Conservation (phyloP, 805 yeast genomes). For the Yamadazyma sp. region DNA sequence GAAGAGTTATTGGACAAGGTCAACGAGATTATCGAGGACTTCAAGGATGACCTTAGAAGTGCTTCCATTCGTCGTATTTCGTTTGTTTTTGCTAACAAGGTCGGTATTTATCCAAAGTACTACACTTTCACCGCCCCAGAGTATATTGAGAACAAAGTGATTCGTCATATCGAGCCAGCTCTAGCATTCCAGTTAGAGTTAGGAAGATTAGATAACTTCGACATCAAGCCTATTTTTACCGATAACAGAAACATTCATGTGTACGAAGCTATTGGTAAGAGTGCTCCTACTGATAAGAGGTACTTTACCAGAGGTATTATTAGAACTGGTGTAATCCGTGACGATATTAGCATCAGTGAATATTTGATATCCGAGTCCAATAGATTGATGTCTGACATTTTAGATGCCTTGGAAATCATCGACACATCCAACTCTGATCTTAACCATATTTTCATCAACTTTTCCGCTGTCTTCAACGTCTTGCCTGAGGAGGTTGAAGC, state of each 20-base stretch:
- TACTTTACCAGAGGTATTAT: conserved; percentile 96
- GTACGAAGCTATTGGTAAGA: conserved; percentile 94
- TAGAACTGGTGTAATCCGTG: conserved; percentile 92
- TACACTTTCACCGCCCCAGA: conserved; percentile 91
- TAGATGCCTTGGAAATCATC: conserved; percentile 91
- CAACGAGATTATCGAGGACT: conserved; percentile 62
- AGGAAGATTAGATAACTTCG: conserved; percentile 90
- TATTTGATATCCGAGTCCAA: conserved; percentile 95
- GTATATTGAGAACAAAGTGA: conserved; percentile 83
- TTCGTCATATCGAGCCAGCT: conserved; percentile 98
- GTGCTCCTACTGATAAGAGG: conserved; percentile 89
- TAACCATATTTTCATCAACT: conserved; percentile 96
- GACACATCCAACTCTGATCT: conserved; percentile 94
- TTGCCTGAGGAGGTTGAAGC: conserved; percentile 95
- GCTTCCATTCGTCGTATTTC: conserved; percentile 90
- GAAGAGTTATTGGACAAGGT: conserved; percentile 64
- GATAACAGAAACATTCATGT: conserved; percentile 98
- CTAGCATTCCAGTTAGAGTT: conserved; percentile 96
- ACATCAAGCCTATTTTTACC: conserved; percentile 90
- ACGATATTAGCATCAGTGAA: conserved; percentile 89
- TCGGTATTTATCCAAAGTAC: conserved; percentile 91
- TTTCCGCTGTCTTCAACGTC: conserved; percentile 92
- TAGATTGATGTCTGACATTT: conserved; percentile 90
- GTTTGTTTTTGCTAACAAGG: conserved; percentile 78
- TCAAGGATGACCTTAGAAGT: conserved; percentile 64